phyloP scores from a whole-genome alignment of 441 rosid genomes.

The Corymbia citriodora region DNA sequence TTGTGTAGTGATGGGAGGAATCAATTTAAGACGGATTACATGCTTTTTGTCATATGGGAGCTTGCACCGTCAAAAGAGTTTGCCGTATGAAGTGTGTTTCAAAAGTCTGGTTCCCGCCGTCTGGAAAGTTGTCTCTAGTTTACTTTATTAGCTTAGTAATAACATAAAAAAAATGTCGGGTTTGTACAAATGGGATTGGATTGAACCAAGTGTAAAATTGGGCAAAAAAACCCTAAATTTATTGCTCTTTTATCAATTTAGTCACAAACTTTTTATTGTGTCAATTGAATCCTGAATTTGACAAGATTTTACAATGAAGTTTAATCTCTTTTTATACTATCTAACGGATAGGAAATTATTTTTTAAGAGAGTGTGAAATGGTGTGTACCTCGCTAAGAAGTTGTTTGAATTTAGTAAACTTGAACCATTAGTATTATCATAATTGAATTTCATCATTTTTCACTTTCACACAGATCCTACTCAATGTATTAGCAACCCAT shows the following conservation, averaged over 20 bases:
- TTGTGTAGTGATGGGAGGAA: not conserved
- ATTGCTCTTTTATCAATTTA: no score
- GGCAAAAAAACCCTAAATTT: rapidly evolving
- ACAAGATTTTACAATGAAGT: not conserved
- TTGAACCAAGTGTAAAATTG: no score
- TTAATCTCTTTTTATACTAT: not conserved
- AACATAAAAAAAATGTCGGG: not conserved
- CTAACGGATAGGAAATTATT: not conserved
- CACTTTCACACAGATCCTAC: not conserved
- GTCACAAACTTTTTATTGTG: no score
- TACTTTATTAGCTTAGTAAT: not conserved
- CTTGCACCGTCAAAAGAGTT: not conserved
- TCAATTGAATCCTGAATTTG: no score
- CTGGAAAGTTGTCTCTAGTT: not conserved
- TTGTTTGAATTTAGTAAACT: not conserved
- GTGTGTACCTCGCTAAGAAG: not conserved
- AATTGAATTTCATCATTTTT: not conserved
- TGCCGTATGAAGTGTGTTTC: not conserved
- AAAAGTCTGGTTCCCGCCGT: not conserved
- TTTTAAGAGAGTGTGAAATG: not conserved
- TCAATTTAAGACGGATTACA: not conserved
- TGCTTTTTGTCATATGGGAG: not conserved
- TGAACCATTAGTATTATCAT: not conserved
- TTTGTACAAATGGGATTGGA: no score
- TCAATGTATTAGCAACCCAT: not conserved